Evolutionary conservation across 2,329 filamentous ascomycete species (phyloP).

Genomic region (Diatrype stigma): DNA sequence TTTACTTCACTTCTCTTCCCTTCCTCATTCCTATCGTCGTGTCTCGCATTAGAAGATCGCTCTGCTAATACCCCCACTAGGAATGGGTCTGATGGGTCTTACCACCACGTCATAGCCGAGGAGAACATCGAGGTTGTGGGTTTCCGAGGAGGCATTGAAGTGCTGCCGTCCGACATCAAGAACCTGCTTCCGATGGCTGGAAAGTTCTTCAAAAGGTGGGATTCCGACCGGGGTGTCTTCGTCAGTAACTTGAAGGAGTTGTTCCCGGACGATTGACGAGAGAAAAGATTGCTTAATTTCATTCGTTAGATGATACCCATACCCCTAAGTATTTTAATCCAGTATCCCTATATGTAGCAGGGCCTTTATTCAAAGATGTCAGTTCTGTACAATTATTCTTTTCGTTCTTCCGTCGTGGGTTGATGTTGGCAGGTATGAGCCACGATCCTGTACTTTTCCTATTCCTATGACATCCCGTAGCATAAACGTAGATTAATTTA

Average conservation of each 20-base stretch:
- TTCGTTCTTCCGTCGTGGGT: too few relatives aligned
- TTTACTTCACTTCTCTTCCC: too few relatives aligned
- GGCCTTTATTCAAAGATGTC: too few relatives aligned
- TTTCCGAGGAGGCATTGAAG: conserved; percentile 17
- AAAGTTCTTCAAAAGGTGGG: conserved; percentile 85
- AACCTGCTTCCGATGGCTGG: conserved; percentile 69
- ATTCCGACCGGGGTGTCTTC: conserved; percentile 62
- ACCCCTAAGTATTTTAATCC: too few relatives aligned
- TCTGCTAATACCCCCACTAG: conserved; percentile 12
- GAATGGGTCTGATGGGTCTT: conserved; percentile 52
- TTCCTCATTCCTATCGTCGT: conserved; percentile 1
- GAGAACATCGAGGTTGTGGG: conserved; percentile 70
- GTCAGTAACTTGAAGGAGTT: conserved; percentile 77
- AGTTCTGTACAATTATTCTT: too few relatives aligned
- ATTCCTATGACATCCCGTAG: too few relatives aligned
- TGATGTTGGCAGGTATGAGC: too few relatives aligned
- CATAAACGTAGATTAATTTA: too few relatives aligned
- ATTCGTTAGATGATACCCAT: neutral
- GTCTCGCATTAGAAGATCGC: neutral
- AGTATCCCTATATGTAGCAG: too few relatives aligned
- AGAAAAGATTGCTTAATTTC: neutral
- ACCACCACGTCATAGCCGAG: conserved; percentile 70
- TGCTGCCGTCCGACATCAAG: conserved; percentile 25
- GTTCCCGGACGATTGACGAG: conserved; percentile 73
- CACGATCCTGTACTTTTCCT: too few relatives aligned